Conservation (phyloP, 345 rosid genomes). For the Populus simonii region DNA sequence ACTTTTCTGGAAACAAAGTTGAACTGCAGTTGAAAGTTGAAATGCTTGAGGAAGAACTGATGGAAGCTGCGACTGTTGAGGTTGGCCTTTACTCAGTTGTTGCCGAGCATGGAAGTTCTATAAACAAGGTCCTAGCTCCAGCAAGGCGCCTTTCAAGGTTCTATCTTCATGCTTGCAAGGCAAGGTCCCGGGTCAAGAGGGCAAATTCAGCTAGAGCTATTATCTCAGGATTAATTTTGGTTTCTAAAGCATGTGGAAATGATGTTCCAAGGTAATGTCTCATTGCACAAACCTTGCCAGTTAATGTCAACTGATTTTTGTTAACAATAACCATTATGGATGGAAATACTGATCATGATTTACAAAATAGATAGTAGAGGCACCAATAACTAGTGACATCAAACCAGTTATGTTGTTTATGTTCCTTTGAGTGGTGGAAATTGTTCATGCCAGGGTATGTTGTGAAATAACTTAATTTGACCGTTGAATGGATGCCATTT, state of each 20-base stretch:
- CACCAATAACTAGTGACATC: not conserved
- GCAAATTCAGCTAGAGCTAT: conserved; percentile 71
- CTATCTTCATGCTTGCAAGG: conserved; percentile 71
- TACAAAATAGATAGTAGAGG: not conserved
- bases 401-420: not conserved
- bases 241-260: conserved; percentile 90
- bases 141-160: conserved; percentile 90
- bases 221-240: conserved; percentile 78
- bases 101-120: conserved; percentile 91
- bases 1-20: conserved; percentile 30
- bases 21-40: conserved; percentile 50
- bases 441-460: not conserved
- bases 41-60: conserved; percentile 76
- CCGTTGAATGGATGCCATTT: not conserved
- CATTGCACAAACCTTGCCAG: conserved; percentile 1
- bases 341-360: not conserved
- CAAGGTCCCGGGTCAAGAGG: conserved; percentile 43
- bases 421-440: not conserved
- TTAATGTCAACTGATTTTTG: conserved; percentile 4
- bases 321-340: not conserved
- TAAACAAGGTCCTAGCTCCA: conserved; percentile 76
- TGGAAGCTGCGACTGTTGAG: conserved; percentile 88
- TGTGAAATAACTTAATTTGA: not conserved
- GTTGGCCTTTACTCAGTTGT: conserved; percentile 79
- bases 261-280: conserved; percentile 78